Conservation (phyloP, 768 basidiomycete species). For the Amanita pseudoporphyria region DNA sequence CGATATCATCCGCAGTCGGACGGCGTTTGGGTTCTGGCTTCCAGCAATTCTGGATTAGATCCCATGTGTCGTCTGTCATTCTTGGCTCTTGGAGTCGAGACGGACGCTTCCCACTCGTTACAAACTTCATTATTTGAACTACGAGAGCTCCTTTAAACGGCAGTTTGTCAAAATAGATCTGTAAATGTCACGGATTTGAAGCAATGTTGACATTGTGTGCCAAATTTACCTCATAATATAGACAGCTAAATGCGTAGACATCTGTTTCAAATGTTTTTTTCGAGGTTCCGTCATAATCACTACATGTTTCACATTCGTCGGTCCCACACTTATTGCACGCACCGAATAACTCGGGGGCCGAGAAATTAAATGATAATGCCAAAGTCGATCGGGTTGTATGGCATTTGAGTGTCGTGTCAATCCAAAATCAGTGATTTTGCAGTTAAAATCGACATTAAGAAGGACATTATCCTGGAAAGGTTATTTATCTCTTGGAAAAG, state of each 20-base stretch:
- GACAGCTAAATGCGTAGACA: slow-evolving; percentile 3
- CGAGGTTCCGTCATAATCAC: background rate
- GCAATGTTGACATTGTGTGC: background rate
- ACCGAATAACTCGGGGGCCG: slow-evolving; percentile 3
- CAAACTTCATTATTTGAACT: background rate
- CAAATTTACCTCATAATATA: background rate
- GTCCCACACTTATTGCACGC: background rate
- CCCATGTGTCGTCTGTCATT: background rate
- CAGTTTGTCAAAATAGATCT: background rate
- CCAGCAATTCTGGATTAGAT: background rate
- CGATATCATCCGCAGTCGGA: too few relatives aligned
- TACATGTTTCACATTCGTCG: background rate
- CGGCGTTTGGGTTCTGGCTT: too few relatives aligned
- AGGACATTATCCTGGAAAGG: background rate
- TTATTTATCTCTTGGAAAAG: background rate
- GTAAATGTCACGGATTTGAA: background rate
- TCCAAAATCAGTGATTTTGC: slow-evolving; percentile 4
- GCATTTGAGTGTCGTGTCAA: background rate
- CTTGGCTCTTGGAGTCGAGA: background rate
- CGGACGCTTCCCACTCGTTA: background rate
- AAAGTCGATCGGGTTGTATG: background rate
- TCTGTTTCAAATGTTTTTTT: background rate
- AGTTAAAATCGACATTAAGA: background rate
- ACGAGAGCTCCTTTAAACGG: background rate
- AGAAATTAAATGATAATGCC: background rate